Conservation (phyloP, 2,329 filamentous ascomycete species). For the Trichophyton benhamiae region DNA sequence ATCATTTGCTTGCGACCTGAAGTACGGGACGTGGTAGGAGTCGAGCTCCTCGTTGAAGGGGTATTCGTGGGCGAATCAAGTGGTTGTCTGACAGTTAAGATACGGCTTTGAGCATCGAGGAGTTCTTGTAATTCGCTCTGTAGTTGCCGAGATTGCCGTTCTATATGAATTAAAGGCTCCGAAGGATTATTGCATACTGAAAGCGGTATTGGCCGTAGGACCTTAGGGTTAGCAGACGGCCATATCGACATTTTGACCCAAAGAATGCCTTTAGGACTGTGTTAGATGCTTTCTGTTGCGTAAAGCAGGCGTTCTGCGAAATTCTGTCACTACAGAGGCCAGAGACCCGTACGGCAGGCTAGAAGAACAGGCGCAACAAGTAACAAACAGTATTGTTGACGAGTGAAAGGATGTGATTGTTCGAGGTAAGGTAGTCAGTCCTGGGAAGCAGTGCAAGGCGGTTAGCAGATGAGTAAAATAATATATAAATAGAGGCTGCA, state of each 20-base stretch:
- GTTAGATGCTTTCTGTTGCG: too few relatives aligned
- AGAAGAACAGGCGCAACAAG: too few relatives aligned
- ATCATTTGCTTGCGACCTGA: constrained; percentile 23
- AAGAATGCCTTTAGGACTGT: too few relatives aligned
- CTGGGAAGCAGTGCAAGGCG: too few relatives aligned
- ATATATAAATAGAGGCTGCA: neutral
- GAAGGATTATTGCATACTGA: constrained; percentile 22
- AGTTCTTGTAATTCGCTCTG: constrained; percentile 47
- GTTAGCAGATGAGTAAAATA: too few relatives aligned
- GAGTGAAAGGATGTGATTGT: too few relatives aligned
- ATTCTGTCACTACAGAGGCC: too few relatives aligned
- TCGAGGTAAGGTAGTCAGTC: too few relatives aligned
- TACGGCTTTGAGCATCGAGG: constrained; percentile 50
- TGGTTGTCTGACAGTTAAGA: constrained; percentile 39
- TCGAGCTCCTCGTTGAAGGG: constrained; percentile 36
- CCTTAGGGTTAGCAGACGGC: constrained; percentile 7
- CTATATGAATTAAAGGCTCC: constrained; percentile 38
- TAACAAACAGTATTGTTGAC: too few relatives aligned
- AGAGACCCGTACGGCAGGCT: too few relatives aligned
- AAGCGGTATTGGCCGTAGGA: constrained; percentile 19
- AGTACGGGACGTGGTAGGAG: constrained; percentile 21
- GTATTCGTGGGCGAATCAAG: constrained; percentile 31
- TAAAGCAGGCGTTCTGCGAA: too few relatives aligned
- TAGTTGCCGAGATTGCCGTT: constrained; percentile 42
- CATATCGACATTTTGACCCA: constrained; percentile 1